Evolutionary conservation across 305 asterid genomes (phyloP).

Genomic region (Caryopteris hybrid): DNA sequence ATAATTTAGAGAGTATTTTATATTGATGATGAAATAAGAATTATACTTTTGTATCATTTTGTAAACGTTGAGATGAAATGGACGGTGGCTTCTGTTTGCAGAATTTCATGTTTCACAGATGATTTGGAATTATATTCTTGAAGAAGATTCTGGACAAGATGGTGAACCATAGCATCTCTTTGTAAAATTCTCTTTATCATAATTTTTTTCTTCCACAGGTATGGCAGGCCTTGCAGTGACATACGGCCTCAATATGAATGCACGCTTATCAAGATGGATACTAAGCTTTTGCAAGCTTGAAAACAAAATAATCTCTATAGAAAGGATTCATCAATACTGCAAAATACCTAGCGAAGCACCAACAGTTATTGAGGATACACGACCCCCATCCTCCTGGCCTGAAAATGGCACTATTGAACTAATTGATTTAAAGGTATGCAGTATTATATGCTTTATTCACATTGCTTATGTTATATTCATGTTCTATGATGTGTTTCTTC

Average conservation of each 20-base stretch:
- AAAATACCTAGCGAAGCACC: slow-evolving; percentile 94
- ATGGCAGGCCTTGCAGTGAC: slow-evolving; percentile 99
- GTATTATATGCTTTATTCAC: slow-evolving; percentile 8
- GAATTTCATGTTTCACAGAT: background rate
- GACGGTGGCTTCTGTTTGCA: background rate
- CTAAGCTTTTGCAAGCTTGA: slow-evolving; percentile 99
- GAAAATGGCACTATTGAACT: slow-evolving; percentile 77
- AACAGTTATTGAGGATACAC: slow-evolving; percentile 53
- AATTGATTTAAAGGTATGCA: slow-evolving; percentile 71
- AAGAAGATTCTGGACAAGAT: background rate
- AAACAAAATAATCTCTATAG: slow-evolving; percentile 93
- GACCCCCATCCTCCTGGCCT: slow-evolving; percentile 88
- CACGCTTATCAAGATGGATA: slow-evolving; percentile 96
- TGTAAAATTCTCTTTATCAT: background rate
- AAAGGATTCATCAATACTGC: slow-evolving; percentile 94
- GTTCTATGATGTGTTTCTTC: background rate
- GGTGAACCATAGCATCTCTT: background rate
- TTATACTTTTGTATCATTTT: background rate
- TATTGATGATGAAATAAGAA: background rate
- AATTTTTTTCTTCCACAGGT: slow-evolving; percentile 36
- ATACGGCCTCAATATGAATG: slow-evolving; percentile 92
- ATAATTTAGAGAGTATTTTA: background rate
- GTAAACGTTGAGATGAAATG: background rate
- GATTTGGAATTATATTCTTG: background rate
- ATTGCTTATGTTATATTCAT: slow-evolving; percentile 11